Evolutionary conservation across 73 alveolate genomes (phyloP).

Genomic region (Paramecium octaurelia): DNA sequence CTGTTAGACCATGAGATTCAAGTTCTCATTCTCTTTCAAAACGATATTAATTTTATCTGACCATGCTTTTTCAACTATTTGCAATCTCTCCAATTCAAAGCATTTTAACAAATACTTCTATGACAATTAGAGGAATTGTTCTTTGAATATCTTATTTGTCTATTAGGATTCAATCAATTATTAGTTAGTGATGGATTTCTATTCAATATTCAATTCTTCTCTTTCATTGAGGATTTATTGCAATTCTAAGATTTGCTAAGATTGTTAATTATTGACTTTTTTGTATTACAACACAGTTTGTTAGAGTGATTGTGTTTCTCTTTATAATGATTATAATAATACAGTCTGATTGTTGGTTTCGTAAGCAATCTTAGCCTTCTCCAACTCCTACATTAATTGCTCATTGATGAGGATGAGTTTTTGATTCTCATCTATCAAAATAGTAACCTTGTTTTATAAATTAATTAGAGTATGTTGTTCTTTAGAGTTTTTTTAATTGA

Average conservation of each 20-base stretch:
- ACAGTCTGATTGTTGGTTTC: neutral
- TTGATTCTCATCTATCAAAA: constrained; percentile 6
- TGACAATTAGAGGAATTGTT: neutral
- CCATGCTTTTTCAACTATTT: neutral
- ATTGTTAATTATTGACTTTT: neutral
- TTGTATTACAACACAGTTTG: neutral
- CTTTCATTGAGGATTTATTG: neutral
- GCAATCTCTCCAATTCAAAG: neutral
- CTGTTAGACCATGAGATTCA: neutral
- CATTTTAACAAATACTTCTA: neutral
- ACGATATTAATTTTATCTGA: neutral
- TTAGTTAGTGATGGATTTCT: neutral
- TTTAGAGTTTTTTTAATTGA: neutral
- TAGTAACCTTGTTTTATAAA: neutral
- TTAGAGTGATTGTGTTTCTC: neutral
- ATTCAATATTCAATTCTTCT: neutral
- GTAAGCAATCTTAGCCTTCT: neutral
- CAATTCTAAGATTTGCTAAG: neutral
- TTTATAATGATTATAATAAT: neutral
- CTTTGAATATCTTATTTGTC: neutral
- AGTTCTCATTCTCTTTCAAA: neutral
- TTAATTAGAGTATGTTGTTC: neutral
- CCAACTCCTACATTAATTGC: neutral
- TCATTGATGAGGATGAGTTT: neutral
- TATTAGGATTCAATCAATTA: neutral